Percentiles rank a stretch among this genome's conserved stretches.
Evolutionary conservation across 1,139 yeast genomes (phyloP).

Genomic region (Sugiyamaella pinicola): DNA sequence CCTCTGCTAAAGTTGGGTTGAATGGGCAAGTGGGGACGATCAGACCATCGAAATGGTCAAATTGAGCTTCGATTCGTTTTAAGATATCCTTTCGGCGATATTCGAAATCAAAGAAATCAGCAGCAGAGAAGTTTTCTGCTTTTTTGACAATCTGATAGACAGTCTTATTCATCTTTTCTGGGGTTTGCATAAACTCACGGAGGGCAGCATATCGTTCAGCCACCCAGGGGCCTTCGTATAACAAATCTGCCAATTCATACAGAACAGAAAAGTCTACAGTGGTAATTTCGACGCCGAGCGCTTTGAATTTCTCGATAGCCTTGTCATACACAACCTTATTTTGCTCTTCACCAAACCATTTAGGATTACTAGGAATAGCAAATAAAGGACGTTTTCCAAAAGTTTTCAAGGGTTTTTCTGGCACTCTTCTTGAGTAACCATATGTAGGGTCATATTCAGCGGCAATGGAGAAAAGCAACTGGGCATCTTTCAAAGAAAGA

Average conservation of each 20-base stretch:
- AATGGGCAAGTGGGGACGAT: slow-evolving; percentile 93
- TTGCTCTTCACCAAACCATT: slow-evolving; percentile 79
- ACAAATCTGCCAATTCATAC: slow-evolving; percentile 78
- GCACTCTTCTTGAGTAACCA: slow-evolving; percentile 77
- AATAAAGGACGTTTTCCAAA: slow-evolving; percentile 63
- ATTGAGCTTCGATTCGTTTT: slow-evolving; percentile 59
- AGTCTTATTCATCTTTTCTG: slow-evolving; percentile 75
- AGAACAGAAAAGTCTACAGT: slow-evolving; percentile 72
- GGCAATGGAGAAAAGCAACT: slow-evolving; percentile 65
- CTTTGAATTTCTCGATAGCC: slow-evolving; percentile 60
- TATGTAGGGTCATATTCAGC: slow-evolving; percentile 77
- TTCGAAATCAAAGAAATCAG: slow-evolving; percentile 80
- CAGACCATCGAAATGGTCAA: slow-evolving; percentile 67
- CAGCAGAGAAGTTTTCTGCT: slow-evolving; percentile 77
- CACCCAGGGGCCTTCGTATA: slow-evolving; percentile 99
- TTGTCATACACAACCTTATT: slow-evolving; percentile 67
- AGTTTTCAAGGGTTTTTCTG: slow-evolving; percentile 60
- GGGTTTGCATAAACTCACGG: slow-evolving; percentile 69
- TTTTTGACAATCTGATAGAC: slow-evolving; percentile 75
- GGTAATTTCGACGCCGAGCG: slow-evolving; percentile 59
- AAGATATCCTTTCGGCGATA: slow-evolving; percentile 78
- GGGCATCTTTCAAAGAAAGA: slow-evolving; percentile 78
- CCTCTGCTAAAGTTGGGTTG: slow-evolving; percentile 75
- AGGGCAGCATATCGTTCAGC: slow-evolving; percentile 89
- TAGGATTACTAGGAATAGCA: slow-evolving; percentile 71